Evolutionary conservation across 1,284 basidiomycete genomes (phyloP).

Genomic region (Coniferiporia weirii): DNA sequence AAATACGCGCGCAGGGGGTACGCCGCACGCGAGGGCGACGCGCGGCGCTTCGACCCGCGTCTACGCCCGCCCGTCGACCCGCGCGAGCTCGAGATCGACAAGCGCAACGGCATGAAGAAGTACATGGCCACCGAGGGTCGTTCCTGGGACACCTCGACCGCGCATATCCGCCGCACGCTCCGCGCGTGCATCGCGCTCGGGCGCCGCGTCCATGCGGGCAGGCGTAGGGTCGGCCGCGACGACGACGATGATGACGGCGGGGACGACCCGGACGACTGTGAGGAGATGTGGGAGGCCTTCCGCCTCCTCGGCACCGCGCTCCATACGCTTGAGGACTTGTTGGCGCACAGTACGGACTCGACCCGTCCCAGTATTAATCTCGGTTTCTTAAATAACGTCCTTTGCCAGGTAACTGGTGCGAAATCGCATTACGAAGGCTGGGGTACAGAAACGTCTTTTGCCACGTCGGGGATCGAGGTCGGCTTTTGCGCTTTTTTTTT

Average conservation of each 20-base stretch:
- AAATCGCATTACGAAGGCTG: conserved; percentile 40
- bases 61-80: conserved; percentile 46
- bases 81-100: conserved; percentile 50
- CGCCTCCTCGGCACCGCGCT: conserved; percentile 38
- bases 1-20: conserved; percentile 29
- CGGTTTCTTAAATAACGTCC: no score
- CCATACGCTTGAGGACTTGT: conserved; percentile 41
- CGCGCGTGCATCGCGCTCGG: conserved; percentile 32
- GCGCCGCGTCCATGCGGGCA: conserved; percentile 8
- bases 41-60: conserved; percentile 34
- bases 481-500: conserved; percentile 11
- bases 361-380: no score
- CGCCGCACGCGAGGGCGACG: conserved; percentile 41
- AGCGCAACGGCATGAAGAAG: conserved; percentile 52
- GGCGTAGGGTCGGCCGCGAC: neutral
- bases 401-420: conserved; percentile 35
- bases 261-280: conserved; percentile 8
- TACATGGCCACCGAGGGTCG: conserved; percentile 37
- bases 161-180: conserved; percentile 42
- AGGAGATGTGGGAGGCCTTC: conserved; percentile 15
- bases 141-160: conserved; percentile 49
- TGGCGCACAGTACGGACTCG: conserved; percentile 38
- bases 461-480: conserved; percentile 49
- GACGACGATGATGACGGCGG: neutral
- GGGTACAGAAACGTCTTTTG: conserved; percentile 48